These are phyloP conservation scores for Chrysanthemum seticuspe DNA, from an alignment of 129 eudicot species.

Conservation along the genomic window DNA sequence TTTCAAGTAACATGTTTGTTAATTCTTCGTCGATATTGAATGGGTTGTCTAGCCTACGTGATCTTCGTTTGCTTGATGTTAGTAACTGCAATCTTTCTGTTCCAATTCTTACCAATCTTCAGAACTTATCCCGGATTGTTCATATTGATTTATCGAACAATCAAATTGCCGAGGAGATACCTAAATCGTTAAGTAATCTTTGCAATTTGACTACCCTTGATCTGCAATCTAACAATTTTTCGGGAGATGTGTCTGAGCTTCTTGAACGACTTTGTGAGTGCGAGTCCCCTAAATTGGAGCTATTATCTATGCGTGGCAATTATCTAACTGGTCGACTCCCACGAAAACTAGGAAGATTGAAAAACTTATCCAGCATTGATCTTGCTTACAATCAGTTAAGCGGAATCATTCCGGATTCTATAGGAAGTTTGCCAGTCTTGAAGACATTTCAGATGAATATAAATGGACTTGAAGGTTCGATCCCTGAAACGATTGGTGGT, in stretches of 20 bases:
- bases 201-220: constrained; percentile 19
- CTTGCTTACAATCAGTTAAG: constrained; percentile 10
- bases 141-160: constrained; percentile 17
- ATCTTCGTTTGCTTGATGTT: constrained; percentile 25
- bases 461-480: constrained; percentile 5
- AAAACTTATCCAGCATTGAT: background rate
- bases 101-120: constrained; percentile 4
- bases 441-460: background rate
- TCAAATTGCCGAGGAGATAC: constrained; percentile 15
- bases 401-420: constrained; percentile 17
- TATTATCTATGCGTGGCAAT: constrained; percentile 14
- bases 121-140: constrained; percentile 1
- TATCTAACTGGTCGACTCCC: constrained; percentile 16
- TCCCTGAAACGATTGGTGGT: background rate
- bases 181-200: constrained; percentile 16
- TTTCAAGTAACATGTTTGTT: constrained; percentile 3
- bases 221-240: constrained; percentile 7
- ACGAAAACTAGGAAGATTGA: background rate
- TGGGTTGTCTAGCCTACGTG: constrained; percentile 9
- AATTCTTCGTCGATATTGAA: constrained; percentile 1
- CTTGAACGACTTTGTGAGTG: constrained; percentile 25
- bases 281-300: constrained; percentile 13
- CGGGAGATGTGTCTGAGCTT: constrained; percentile 13
- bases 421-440: constrained; percentile 18
- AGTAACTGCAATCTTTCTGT: constrained; percentile 13